A percentile compares a stretch with the other conserved stretches of the same genome.
Evolutionary conservation across 371 early-diverging fungal genomes (phyloP).

Genomic region (Amoeboaphelidium protococcarum): DNA sequence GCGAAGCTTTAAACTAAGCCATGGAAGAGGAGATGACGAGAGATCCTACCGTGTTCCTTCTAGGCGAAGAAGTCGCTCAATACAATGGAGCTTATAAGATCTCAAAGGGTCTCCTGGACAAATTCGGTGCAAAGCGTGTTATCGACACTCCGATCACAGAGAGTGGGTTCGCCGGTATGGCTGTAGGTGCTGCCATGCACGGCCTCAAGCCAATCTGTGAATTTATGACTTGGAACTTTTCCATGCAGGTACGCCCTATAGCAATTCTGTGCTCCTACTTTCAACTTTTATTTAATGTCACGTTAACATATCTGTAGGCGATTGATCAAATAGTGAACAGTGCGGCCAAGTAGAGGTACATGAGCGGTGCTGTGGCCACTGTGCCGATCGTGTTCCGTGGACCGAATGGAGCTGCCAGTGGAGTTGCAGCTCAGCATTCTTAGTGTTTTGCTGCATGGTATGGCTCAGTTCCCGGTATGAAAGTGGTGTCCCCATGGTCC

Average conservation of each 20-base stretch:
- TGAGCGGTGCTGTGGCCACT: conserved; percentile 76
- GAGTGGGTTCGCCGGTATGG: conserved; percentile 96
- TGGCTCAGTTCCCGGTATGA: conserved; percentile 89
- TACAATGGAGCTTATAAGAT: conserved; percentile 99
- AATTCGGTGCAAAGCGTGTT: conserved; percentile 88
- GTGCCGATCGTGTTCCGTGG: conserved; percentile 98
- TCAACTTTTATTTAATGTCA: neutral
- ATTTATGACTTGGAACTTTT: conserved; percentile 99
- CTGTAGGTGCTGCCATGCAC: conserved; percentile 82
- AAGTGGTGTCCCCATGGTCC: conserved; percentile 95
- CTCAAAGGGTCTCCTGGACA: conserved; percentile 87
- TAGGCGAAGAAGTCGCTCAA: conserved; percentile 95
- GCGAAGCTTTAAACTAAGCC: conserved; percentile 93
- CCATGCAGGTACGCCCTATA: conserved; percentile 65
- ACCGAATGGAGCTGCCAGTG: conserved; percentile 95
- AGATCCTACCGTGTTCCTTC: conserved; percentile 72
- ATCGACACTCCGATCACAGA: conserved; percentile 99
- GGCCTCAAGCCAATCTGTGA: conserved; percentile 97
- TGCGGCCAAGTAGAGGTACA: conserved; percentile 93
- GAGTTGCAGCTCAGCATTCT: conserved; percentile 98
- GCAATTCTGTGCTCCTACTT: neutral
- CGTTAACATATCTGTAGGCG: conserved; percentile 26
- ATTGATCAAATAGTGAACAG: conserved; percentile 99
- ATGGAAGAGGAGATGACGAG: conserved; percentile 89
- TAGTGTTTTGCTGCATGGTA: conserved; percentile 97